Percentiles rank a stretch among this genome's conserved stretches.
phyloP scores from a whole-genome alignment of 352 stramenopile genomes.

The Aphanomyces invadans region DNA sequence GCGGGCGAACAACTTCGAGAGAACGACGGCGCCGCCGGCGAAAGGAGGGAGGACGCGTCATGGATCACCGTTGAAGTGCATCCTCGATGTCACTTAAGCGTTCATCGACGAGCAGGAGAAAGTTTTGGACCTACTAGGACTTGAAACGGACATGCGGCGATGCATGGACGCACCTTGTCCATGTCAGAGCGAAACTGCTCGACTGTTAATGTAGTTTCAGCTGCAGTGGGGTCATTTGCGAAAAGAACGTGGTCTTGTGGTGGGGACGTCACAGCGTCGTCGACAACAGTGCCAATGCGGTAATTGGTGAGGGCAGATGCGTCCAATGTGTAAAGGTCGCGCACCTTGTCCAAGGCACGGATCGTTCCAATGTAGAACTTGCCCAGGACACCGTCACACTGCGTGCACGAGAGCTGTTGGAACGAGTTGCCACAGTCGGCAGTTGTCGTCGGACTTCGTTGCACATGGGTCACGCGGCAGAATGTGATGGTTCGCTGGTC shows the following conservation, averaged over 20 bases:
- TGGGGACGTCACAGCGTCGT: background rate
- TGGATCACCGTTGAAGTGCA: background rate
- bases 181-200: slow-evolving; percentile 11
- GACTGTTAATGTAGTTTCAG: background rate
- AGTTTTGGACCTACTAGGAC: slow-evolving; percentile 2
- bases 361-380: slow-evolving; percentile 71
- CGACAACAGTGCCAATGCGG: slow-evolving; percentile 39
- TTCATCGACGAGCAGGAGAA: background rate
- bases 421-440: slow-evolving; percentile 62
- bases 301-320: slow-evolving; percentile 72
- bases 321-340: slow-evolving; percentile 63
- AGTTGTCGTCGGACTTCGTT: slow-evolving; percentile 35
- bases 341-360: slow-evolving; percentile 46
- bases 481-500: slow-evolving; percentile 69
- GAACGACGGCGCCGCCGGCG: too few species aligned
- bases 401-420: slow-evolving; percentile 62
- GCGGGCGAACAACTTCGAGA: too few species aligned
- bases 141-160: background rate
- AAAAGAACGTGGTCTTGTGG: background rate
- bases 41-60: too few species aligned
- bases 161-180: background rate
- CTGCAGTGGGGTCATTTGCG: background rate
- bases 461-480: slow-evolving; percentile 60
- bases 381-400: slow-evolving; percentile 73
- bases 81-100: background rate